Percentiles rank a stretch among this genome's conserved stretches.
These are phyloP conservation scores for Rhododendron griersonianum DNA, from an alignment of 148 eudicot genomes.

Conservation along the genomic window DNA sequence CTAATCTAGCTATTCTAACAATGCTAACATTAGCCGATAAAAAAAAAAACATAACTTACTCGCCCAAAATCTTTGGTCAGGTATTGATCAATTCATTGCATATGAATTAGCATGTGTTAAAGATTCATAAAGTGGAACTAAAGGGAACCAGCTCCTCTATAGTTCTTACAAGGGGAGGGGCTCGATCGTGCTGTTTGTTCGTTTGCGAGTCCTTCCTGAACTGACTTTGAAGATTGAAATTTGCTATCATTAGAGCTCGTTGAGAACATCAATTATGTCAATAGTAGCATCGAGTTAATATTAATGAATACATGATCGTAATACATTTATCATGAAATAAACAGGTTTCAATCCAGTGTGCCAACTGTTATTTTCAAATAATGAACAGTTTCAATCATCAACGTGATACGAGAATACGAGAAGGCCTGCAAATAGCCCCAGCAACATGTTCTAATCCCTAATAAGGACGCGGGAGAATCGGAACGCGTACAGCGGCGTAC, in stretches of 20 bases:
- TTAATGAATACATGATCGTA: background rate
- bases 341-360: background rate
- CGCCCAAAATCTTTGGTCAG: background rate
- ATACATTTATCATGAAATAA: background rate
- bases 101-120: background rate
- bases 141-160: background rate
- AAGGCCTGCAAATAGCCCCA: background rate
- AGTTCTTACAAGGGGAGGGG: background rate
- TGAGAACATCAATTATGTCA: background rate
- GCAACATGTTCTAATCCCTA: background rate
- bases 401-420: background rate
- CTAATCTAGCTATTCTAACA: too few species aligned
- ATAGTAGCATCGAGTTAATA: background rate
- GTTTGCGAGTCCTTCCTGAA: background rate
- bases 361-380: too few species aligned
- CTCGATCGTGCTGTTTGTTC: background rate
- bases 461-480: background rate
- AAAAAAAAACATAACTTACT: background rate
- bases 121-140: background rate
- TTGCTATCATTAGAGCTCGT: background rate
- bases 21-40: too few species aligned
- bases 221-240: background rate
- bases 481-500: background rate
- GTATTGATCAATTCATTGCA: background rate
- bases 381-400: background rate